Conservation (phyloP, 2,329 filamentous ascomycete species). For the Didymella glomerata region DNA sequence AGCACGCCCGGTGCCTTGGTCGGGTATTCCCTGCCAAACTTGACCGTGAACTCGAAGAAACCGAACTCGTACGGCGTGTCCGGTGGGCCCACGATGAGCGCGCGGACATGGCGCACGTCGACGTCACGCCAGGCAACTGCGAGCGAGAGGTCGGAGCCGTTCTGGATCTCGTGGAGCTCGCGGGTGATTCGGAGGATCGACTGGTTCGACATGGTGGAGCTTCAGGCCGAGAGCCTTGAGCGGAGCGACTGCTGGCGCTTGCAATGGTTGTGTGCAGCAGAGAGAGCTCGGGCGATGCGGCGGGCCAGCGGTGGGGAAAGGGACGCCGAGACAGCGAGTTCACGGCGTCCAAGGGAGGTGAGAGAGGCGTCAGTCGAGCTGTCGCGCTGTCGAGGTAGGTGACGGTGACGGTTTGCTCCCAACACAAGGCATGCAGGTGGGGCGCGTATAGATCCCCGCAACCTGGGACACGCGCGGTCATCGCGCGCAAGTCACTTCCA, state of each 20-base stretch:
- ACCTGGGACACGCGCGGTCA: constrained; percentile 8
- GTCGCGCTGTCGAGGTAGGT: not conserved
- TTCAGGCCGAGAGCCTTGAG: constrained; percentile 6
- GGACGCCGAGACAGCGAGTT: constrained; percentile 23
- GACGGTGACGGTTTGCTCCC: constrained; percentile 7
- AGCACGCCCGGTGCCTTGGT: constrained; percentile 67
- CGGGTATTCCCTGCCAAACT: constrained; percentile 87
- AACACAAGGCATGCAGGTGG: constrained; percentile 11
- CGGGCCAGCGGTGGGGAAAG: constrained; percentile 2
- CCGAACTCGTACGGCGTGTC: constrained; percentile 97
- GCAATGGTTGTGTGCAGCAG: not conserved
- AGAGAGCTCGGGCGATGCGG: not conserved
- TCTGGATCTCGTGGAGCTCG: constrained; percentile 86
- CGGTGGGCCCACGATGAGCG: constrained; percentile 89
- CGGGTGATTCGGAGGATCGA: constrained; percentile 88
- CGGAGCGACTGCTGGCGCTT: not conserved
- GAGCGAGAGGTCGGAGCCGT: constrained; percentile 82
- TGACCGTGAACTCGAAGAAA: constrained; percentile 90
- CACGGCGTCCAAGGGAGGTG: constrained; percentile 20
- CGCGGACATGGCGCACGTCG: constrained; percentile 87
- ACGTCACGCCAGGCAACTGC: constrained; percentile 86
- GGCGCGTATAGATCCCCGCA: constrained; percentile 15
- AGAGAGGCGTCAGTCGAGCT: constrained; percentile 9
- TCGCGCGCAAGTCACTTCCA: constrained; percentile 9
- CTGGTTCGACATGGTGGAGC: constrained; percentile 74